Percentiles rank a stretch among this genome's conserved stretches.
phyloP scores from a whole-genome alignment of 2,329 filamentous ascomycete species.

The Dactylonectria macrodidyma region DNA sequence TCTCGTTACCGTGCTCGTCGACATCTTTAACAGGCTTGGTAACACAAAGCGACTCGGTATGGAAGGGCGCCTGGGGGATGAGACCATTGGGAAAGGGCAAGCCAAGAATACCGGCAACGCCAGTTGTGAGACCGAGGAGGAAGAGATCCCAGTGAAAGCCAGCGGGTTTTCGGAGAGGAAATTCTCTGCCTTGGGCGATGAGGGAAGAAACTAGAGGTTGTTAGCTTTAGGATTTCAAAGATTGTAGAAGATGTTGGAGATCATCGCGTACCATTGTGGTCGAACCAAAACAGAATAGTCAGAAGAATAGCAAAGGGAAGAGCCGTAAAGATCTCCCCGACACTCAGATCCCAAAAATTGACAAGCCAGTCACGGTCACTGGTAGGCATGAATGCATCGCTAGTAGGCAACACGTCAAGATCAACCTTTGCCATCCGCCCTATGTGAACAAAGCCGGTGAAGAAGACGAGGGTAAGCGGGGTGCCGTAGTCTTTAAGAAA shows the following conservation, averaged over 20 bases:
- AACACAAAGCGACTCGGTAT: conserved; percentile 84
- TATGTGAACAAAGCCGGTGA: conserved; percentile 90
- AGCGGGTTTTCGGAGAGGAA: conserved; percentile 83
- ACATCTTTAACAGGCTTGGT: conserved; percentile 68
- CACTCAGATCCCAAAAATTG: conserved; percentile 83
- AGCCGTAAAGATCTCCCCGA: conserved; percentile 83
- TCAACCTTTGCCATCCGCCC: conserved; percentile 83
- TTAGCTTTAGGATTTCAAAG: background rate
- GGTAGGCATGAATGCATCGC: conserved; percentile 85
- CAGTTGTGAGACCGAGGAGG: conserved; percentile 83
- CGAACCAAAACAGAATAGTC: conserved; percentile 90
- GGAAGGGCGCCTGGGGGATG: conserved; percentile 87
- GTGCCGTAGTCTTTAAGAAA: conserved; percentile 94
- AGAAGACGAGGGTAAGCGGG: conserved; percentile 86
- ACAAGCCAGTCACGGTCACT: conserved; percentile 82
- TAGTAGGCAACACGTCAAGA: conserved; percentile 81
- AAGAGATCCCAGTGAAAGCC: conserved; percentile 92
- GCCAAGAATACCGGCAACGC: conserved; percentile 81
- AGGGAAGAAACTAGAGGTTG: conserved; percentile 77
- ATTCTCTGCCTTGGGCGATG: conserved; percentile 87
- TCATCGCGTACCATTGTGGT: conserved; percentile 79
- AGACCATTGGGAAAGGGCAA: conserved; percentile 87
- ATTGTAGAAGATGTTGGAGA: conserved; percentile 5
- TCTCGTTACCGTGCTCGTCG: conserved; percentile 68
- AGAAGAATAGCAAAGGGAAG: conserved; percentile 89